Conservation (phyloP, 345 rosid species). For the Gossypium australe region DNA sequence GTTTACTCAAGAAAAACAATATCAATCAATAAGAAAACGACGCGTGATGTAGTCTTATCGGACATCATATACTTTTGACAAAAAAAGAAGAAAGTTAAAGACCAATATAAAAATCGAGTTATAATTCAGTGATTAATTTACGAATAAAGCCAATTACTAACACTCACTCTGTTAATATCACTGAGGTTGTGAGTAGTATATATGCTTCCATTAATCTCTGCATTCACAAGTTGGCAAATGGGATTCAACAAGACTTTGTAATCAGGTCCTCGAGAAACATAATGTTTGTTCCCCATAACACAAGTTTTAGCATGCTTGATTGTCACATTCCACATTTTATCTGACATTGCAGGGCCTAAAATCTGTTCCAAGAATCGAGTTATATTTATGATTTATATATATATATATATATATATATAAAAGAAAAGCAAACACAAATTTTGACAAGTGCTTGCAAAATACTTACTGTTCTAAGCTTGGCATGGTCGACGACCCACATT, state of each 20-base stretch:
- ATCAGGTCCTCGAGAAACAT: conserved; percentile 29
- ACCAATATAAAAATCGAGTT: too few species aligned
- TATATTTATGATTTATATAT: background rate
- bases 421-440: background rate
- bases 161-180: conserved; percentile 37
- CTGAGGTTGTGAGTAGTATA: conserved; percentile 30
- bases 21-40: too few species aligned
- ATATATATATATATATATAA: background rate
- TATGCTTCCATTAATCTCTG: conserved; percentile 38
- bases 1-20: too few species aligned
- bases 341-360: conserved; percentile 68
- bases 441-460: background rate
- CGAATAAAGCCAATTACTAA: too few species aligned
- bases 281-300: conserved; percentile 48
- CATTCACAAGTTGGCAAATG: conserved; percentile 55
- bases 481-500: conserved; percentile 45
- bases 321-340: conserved; percentile 70
- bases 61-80: too few species aligned
- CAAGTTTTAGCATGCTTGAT: conserved; percentile 74
- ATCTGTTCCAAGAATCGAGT: conserved; percentile 33
- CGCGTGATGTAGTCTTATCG: too few species aligned
- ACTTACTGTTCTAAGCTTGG: conserved; percentile 49
- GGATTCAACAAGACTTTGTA: conserved; percentile 49
- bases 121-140: too few species aligned
- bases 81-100: too few species aligned